Conservation (phyloP, 1,284 basidiomycete genomes). For the Boletus sp. region DNA sequence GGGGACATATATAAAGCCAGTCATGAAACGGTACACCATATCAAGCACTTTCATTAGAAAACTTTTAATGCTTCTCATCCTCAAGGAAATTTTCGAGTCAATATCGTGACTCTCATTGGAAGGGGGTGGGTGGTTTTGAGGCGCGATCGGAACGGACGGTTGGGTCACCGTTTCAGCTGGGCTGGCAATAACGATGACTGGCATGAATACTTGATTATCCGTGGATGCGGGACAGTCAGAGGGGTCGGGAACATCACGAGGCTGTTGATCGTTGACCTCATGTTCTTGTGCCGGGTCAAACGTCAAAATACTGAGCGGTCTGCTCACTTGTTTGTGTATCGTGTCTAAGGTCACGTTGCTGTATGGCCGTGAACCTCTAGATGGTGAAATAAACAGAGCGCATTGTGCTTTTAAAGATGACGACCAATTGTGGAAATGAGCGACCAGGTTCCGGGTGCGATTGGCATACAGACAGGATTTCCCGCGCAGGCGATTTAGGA, state of each 20-base stretch:
- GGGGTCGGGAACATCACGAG: background rate
- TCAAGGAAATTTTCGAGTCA: constrained; percentile 6
- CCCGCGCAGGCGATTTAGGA: too few relatives aligned
- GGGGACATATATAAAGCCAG: constrained; percentile 69
- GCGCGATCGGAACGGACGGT: background rate
- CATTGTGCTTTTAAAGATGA: too few relatives aligned
- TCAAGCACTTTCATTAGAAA: constrained; percentile 59
- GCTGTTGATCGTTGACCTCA: background rate
- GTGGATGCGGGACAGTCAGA: background rate
- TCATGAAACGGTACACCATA: constrained; percentile 81
- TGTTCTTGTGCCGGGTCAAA: background rate
- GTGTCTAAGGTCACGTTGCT: too few relatives aligned
- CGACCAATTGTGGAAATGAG: too few relatives aligned
- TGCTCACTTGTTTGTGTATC: too few relatives aligned
- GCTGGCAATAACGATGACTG: background rate
- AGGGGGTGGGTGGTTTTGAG: background rate
- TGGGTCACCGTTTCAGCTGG: background rate
- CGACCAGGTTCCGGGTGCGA: too few relatives aligned
- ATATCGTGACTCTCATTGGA: background rate
- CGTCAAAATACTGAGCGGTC: too few relatives aligned
- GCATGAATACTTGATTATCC: background rate
- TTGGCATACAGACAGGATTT: too few relatives aligned
- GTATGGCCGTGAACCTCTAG: too few relatives aligned
- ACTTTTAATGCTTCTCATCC: constrained; percentile 14
- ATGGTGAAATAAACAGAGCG: too few relatives aligned